phyloP scores from a whole-genome alignment of 495 filamentous ascomycete species.

The Bombardia bombarda region DNA sequence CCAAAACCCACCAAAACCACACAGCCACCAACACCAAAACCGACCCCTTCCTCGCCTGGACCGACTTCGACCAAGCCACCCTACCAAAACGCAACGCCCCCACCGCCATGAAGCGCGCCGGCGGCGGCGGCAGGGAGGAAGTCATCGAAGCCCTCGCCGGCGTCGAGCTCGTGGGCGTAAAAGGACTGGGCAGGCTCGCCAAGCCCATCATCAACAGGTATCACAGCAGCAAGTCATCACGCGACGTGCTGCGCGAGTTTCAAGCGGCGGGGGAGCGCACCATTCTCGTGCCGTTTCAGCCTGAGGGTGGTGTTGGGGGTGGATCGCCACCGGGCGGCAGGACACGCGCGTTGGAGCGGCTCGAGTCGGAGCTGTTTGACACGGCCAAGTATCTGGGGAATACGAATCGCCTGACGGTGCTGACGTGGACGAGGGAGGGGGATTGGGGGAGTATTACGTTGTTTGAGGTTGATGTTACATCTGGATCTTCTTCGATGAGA shows the following conservation, averaged over 20 bases:
- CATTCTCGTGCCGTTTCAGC: not conserved
- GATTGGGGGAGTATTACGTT: slow-evolving; percentile 8
- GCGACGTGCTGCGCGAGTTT: too few relatives aligned
- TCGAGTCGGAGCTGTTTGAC: slow-evolving; percentile 14
- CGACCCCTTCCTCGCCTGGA: slow-evolving; percentile 1
- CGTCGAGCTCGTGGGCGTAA: not conserved
- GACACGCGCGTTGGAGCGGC: not conserved
- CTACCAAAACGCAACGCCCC: not conserved
- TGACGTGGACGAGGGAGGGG: slow-evolving; percentile 8
- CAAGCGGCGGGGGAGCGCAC: not conserved
- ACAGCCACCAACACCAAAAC: too few relatives aligned
- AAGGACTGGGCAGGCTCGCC: not conserved
- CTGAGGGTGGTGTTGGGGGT: not conserved
- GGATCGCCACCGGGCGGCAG: not conserved
- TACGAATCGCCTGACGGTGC: slow-evolving; percentile 4
- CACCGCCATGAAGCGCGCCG: not conserved
- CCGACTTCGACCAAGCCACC: not conserved
- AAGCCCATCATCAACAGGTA: slow-evolving; percentile 1
- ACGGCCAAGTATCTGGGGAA: slow-evolving; percentile 7
- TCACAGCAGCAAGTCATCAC: not conserved
- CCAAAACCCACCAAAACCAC: too few relatives aligned
- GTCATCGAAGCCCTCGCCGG: not conserved
- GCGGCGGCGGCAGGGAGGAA: too few relatives aligned
- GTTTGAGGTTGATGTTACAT: slow-evolving; percentile 4
- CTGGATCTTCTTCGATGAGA: not conserved